Conservation (phyloP, 2,329 filamentous ascomycete genomes). For the Cephalotrichum gorgonifer region DNA sequence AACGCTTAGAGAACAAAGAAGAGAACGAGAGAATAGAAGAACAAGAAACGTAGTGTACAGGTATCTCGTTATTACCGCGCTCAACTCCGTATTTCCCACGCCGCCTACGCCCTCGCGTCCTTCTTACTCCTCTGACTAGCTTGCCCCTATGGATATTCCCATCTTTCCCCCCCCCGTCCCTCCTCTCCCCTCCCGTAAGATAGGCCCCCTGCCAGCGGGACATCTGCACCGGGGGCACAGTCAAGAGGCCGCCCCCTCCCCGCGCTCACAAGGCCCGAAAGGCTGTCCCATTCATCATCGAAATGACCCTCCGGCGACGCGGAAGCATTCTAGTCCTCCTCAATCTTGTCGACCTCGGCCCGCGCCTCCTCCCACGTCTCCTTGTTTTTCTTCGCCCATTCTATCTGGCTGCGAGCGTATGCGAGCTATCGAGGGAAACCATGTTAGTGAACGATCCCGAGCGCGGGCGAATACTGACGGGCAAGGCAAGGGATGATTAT, state of each 20-base stretch:
- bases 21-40: too few species aligned
- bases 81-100: not conserved
- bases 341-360: slow-evolving; percentile 81
- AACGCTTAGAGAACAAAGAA: too few species aligned
- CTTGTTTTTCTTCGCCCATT: slow-evolving; percentile 85
- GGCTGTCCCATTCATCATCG: not conserved
- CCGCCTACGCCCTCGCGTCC: not conserved
- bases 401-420: slow-evolving; percentile 84
- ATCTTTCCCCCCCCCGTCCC: not conserved
- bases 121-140: too few species aligned
- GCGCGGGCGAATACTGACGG: not conserved
- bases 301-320: not conserved
- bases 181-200: not conserved
- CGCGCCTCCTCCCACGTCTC: slow-evolving; percentile 90
- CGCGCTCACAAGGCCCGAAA: too few species aligned
- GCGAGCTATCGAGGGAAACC: slow-evolving; percentile 61
- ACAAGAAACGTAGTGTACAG: too few species aligned
- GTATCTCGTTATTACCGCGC: not conserved
- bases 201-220: not conserved
- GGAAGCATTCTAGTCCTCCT: slow-evolving; percentile 34
- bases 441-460: slow-evolving; percentile 11
- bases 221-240: not conserved
- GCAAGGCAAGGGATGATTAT: too few species aligned
- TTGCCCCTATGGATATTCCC: not conserved
- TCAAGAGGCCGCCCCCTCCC: not conserved